phyloP scores from a whole-genome alignment of 768 basidiomycete genomes.

The Hericium coralloides region DNA sequence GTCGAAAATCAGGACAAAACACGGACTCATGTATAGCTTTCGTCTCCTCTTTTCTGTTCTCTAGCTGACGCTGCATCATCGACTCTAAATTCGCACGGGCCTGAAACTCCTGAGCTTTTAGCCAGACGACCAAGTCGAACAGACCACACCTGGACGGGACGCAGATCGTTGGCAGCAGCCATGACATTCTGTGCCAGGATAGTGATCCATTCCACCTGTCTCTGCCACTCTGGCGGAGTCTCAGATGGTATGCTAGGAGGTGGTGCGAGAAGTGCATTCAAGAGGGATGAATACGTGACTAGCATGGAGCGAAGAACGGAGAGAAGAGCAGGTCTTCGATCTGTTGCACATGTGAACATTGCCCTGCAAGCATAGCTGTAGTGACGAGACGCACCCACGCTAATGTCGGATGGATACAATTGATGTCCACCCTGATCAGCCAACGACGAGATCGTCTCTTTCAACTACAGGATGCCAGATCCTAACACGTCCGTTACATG shows the following conservation, averaged over 20 bases:
- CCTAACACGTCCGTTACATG: not conserved
- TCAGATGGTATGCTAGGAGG: slow-evolving; percentile 46
- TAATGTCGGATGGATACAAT: slow-evolving; percentile 68
- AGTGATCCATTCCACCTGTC: slow-evolving; percentile 73
- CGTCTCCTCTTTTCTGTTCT: slow-evolving; percentile 67
- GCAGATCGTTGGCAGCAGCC: slow-evolving; percentile 82
- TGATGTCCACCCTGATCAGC: slow-evolving; percentile 75
- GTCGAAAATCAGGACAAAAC: not conserved
- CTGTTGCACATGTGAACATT: slow-evolving; percentile 27
- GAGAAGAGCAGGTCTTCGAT: slow-evolving; percentile 67
- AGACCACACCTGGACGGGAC: slow-evolving; percentile 69
- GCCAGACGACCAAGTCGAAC: not conserved
- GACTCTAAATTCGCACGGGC: slow-evolving; percentile 74
- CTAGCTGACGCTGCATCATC: slow-evolving; percentile 76
- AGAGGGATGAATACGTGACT: slow-evolving; percentile 68
- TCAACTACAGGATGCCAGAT: slow-evolving; percentile 40
- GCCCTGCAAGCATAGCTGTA: not conserved
- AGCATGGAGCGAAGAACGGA: slow-evolving; percentile 70
- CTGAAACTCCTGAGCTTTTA: slow-evolving; percentile 24
- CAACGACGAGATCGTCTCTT: slow-evolving; percentile 76
- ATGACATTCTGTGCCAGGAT: slow-evolving; percentile 80
- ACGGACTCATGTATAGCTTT: slow-evolving; percentile 57
- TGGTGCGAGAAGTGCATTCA: slow-evolving; percentile 52
- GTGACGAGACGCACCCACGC: slow-evolving; percentile 39
- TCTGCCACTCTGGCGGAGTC: slow-evolving; percentile 58